These are phyloP conservation scores for Talaromyces sp. DNA, from an alignment of 2,329 filamentous ascomycete genomes.

Conservation along the genomic window DNA sequence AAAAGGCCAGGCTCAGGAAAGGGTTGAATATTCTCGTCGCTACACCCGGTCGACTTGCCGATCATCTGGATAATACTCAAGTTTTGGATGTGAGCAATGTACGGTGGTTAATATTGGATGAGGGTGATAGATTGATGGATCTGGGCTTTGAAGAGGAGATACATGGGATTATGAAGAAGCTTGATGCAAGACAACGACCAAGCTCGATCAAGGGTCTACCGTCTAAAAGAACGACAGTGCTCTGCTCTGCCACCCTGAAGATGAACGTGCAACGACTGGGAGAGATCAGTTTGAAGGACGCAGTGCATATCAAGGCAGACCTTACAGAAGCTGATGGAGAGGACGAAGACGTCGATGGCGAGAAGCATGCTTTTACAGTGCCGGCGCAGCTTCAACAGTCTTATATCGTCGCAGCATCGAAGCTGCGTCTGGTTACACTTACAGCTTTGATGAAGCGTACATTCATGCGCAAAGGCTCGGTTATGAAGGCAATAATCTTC, in stretches of 20 bases:
- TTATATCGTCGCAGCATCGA: slow-evolving; percentile 81
- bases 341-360: slow-evolving; percentile 44
- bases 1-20: slow-evolving; percentile 90
- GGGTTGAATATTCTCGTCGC: slow-evolving; percentile 94
- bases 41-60: slow-evolving; percentile 83
- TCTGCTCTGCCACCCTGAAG: slow-evolving; percentile 97
- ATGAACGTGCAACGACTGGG: slow-evolving; percentile 93
- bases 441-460: slow-evolving; percentile 79
- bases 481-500: slow-evolving; percentile 97
- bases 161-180: slow-evolving; percentile 75
- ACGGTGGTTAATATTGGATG: slow-evolving; percentile 89
- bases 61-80: slow-evolving; percentile 91
- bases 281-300: slow-evolving; percentile 92
- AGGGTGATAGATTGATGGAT: slow-evolving; percentile 98
- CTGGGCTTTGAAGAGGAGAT: slow-evolving; percentile 95
- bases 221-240: slow-evolving; percentile 74
- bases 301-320: slow-evolving; percentile 76
- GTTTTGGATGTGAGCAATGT: slow-evolving; percentile 84
- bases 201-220: slow-evolving; percentile 64
- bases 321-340: slow-evolving; percentile 54
- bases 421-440: slow-evolving; percentile 84
- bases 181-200: slow-evolving; percentile 65
- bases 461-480: slow-evolving; percentile 81
- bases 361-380: slow-evolving; percentile 66
- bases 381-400: slow-evolving; percentile 92